Percentiles rank a stretch among this genome's conserved stretches.
These are phyloP conservation scores for Tylopilus felleus DNA, from an alignment of 768 basidiomycete species.

Conservation along the genomic window DNA sequence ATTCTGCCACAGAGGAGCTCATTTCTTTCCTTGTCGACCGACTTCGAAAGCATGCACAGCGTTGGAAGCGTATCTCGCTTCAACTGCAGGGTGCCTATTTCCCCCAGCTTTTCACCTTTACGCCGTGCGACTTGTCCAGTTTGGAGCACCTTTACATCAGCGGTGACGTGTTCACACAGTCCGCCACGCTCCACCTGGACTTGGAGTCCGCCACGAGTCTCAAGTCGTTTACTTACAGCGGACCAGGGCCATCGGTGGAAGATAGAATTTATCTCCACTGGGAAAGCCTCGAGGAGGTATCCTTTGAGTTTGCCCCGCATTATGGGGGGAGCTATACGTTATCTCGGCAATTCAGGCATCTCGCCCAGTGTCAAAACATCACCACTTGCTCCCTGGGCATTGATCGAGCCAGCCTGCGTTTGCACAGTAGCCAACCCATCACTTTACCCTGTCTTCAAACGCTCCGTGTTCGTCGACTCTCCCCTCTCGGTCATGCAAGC, in stretches of 20 bases:
- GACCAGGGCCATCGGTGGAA: background rate
- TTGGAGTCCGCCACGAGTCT: slow-evolving; percentile 10
- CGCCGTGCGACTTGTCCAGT: slow-evolving; percentile 8
- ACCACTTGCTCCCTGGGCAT: slow-evolving; percentile 16
- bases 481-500: background rate
- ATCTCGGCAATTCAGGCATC: background rate
- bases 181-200: background rate
- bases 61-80: slow-evolving; percentile 17
- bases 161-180: background rate
- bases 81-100: slow-evolving; percentile 9
- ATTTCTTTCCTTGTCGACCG: slow-evolving; percentile 10
- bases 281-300: slow-evolving; percentile 11
- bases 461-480: slow-evolving; percentile 15
- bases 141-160: slow-evolving; percentile 12
- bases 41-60: slow-evolving; percentile 12
- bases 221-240: slow-evolving; percentile 14
- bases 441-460: slow-evolving; percentile 11
- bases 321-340: background rate
- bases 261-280: slow-evolving; percentile 9
- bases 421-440: background rate
- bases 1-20: slow-evolving; percentile 2
- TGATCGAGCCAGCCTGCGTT: background rate
- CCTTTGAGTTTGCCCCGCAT: slow-evolving; percentile 13
- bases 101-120: slow-evolving; percentile 14
- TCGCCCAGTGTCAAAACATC: slow-evolving; percentile 13